Percentiles rank a stretch among this genome's conserved stretches.
These are phyloP conservation scores for Glebionis coronaria DNA, from an alignment of 129 eudicot genomes.

Conservation along the genomic window DNA sequence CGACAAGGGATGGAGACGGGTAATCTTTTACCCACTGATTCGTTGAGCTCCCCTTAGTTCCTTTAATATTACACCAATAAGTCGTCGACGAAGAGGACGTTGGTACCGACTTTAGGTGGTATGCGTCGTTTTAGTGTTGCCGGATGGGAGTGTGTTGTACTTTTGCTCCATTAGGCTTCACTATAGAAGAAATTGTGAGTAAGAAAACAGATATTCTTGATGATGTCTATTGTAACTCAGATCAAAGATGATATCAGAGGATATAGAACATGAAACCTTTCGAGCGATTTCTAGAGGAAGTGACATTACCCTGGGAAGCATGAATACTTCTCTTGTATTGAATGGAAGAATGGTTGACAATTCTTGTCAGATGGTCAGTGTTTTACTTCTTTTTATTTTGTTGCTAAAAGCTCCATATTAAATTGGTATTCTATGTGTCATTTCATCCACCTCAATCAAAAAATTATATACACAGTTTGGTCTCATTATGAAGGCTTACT, in stretches of 20 bases:
- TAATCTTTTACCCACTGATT: too few relatives aligned
- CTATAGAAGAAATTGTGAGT: slow-evolving; percentile 18
- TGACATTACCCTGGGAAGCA: slow-evolving; percentile 13
- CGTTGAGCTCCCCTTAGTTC: too few relatives aligned
- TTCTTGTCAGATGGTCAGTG: slow-evolving; percentile 43
- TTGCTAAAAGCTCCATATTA: not conserved
- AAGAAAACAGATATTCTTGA: slow-evolving; percentile 7
- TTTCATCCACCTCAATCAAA: too few relatives aligned
- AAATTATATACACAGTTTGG: too few relatives aligned
- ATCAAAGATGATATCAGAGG: slow-evolving; percentile 20
- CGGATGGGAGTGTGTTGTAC: too few relatives aligned
- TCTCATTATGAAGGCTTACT: too few relatives aligned
- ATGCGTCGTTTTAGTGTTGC: too few relatives aligned
- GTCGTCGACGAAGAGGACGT: too few relatives aligned
- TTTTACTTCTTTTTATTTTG: not conserved
- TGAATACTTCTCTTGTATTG: slow-evolving; percentile 19
- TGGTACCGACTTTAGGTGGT: too few relatives aligned
- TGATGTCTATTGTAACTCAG: slow-evolving; percentile 21
- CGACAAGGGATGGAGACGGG: too few relatives aligned
- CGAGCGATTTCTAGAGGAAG: slow-evolving; percentile 19
- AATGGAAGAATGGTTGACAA: slow-evolving; percentile 23
- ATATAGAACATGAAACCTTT: slow-evolving; percentile 13
- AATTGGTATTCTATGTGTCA: too few relatives aligned
- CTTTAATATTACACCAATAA: too few relatives aligned
- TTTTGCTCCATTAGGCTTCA: slow-evolving; percentile 28